A percentile compares a stretch with the other conserved stretches of the same genome.
phyloP scores from a whole-genome alignment of 805 yeast species.

The Teunomyces gatunensis region DNA sequence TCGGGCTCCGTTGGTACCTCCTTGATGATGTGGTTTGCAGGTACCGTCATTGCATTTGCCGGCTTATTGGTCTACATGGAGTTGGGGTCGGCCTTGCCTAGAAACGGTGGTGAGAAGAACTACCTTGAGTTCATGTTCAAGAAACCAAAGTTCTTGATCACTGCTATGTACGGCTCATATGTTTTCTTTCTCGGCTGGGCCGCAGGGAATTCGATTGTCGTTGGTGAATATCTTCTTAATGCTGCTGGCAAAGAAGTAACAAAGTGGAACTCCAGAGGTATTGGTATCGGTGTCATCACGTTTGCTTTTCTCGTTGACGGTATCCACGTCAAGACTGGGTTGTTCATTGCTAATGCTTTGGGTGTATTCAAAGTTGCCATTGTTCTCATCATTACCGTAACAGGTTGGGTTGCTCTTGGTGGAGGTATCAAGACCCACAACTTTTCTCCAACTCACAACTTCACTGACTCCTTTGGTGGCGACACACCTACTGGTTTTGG shows the following conservation, averaged over 20 bases:
- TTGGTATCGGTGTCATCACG: constrained; percentile 72
- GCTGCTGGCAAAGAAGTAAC: constrained; percentile 70
- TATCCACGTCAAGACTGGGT: constrained; percentile 60
- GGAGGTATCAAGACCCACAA: constrained; percentile 57
- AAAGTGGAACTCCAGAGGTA: constrained; percentile 74
- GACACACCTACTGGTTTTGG: constrained; percentile 60
- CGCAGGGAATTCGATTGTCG: constrained; percentile 76
- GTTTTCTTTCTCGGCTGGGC: constrained; percentile 82
- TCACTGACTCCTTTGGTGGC: constrained; percentile 56
- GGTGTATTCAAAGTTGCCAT: constrained; percentile 76
- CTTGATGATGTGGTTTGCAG: constrained; percentile 71
- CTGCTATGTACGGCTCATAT: constrained; percentile 62
- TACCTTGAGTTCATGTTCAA: constrained; percentile 70
- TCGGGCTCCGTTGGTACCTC: constrained; percentile 73
- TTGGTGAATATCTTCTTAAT: constrained; percentile 71
- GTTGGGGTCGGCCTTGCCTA: constrained; percentile 71
- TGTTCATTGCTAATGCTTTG: constrained; percentile 57
- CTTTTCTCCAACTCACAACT: constrained; percentile 55
- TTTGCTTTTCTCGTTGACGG: constrained; percentile 67
- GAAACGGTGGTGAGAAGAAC: constrained; percentile 85
- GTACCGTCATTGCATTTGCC: constrained; percentile 61
- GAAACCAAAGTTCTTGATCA: constrained; percentile 66
- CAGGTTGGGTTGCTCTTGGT: constrained; percentile 82
- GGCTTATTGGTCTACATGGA: constrained; percentile 70
- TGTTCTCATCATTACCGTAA: constrained; percentile 63